Evolutionary conservation across 805 yeast species (phyloP).

Genomic region (Saccharomyces eubayanus): DNA sequence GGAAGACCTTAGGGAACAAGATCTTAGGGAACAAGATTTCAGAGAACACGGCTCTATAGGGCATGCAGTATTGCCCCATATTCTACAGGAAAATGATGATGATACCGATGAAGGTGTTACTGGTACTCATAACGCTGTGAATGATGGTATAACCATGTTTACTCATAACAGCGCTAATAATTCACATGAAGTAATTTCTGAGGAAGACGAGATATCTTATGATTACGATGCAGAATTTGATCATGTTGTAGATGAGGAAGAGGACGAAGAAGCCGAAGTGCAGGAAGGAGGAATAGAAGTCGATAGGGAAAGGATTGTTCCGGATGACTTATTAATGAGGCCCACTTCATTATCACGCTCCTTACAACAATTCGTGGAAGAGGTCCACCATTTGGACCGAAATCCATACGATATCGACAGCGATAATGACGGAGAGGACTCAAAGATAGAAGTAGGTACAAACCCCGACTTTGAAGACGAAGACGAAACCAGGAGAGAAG

Average conservation of each 20-base stretch:
- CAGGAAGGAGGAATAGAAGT: slow-evolving; percentile 19
- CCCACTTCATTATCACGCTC: slow-evolving; percentile 8
- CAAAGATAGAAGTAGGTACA: slow-evolving; percentile 27
- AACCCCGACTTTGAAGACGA: slow-evolving; percentile 10
- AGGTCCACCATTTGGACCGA: slow-evolving; percentile 13
- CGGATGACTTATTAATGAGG: slow-evolving; percentile 3
- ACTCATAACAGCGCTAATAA: slow-evolving; percentile 3
- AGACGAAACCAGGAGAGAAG: slow-evolving; percentile 5
- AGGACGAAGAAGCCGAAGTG: slow-evolving; percentile 9
- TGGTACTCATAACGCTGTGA: slow-evolving; percentile 1
- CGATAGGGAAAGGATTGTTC: slow-evolving; percentile 2
- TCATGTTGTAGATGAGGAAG: slow-evolving; percentile 23
- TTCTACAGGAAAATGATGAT: slow-evolving; percentile 27
- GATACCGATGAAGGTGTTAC: slow-evolving; percentile 1
- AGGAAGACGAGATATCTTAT: slow-evolving; percentile 28
- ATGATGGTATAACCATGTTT: slow-evolving; percentile 1
- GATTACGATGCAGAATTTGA: slow-evolving; percentile 33
- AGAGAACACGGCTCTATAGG: not conserved
- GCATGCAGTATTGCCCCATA: slow-evolving; percentile 12
- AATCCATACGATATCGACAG: slow-evolving; percentile 18
- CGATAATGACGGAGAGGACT: slow-evolving; percentile 32
- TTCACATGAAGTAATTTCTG: slow-evolving; percentile 9
- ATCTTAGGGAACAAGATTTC: not conserved
- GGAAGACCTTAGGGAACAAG: not conserved
- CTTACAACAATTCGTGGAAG: slow-evolving; percentile 21